Evolutionary conservation across 345 rosid genomes (phyloP).

Genomic region (Turnera subulata): DNA sequence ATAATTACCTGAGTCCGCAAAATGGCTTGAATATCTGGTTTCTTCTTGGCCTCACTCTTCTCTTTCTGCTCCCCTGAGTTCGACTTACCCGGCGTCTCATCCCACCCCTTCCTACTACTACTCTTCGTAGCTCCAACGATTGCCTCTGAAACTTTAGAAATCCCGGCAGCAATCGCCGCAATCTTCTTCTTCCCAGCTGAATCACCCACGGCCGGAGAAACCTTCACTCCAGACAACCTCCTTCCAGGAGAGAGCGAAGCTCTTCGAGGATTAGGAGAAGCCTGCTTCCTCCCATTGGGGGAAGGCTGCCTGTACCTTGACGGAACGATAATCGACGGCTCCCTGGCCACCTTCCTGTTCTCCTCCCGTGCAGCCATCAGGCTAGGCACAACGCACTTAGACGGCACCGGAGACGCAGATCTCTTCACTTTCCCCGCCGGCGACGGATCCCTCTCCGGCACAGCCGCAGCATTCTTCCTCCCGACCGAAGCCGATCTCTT

Average conservation of each 20-base stretch:
- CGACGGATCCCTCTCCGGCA: constrained; percentile 66
- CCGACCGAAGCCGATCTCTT: constrained; percentile 56
- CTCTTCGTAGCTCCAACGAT: constrained; percentile 49
- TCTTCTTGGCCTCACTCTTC: constrained; percentile 42
- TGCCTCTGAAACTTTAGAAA: constrained; percentile 67
- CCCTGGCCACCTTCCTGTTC: constrained; percentile 57
- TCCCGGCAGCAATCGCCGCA: constrained; percentile 55
- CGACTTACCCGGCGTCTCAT: constrained; percentile 35
- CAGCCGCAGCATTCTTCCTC: constrained; percentile 36
- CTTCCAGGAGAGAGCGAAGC: constrained; percentile 76
- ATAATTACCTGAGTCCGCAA: constrained; percentile 76
- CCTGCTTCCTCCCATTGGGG: constrained; percentile 70
- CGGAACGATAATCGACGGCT: constrained; percentile 83
- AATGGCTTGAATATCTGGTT: constrained; percentile 59
- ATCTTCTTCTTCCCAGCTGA: constrained; percentile 78
- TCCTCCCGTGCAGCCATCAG: constrained; percentile 72
- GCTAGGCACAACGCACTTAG: constrained; percentile 90
- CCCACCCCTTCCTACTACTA: constrained; percentile 60
- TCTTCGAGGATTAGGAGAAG: constrained; percentile 65
- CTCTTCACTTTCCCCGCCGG: constrained; percentile 70
- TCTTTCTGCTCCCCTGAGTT: constrained; percentile 44
- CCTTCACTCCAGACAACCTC: constrained; percentile 67
- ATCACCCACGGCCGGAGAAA: constrained; percentile 64
- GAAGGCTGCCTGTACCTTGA: constrained; percentile 94
- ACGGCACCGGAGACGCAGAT: constrained; percentile 85